Evolutionary conservation across 345 rosid genomes (phyloP).

Genomic region (Clausena lansium): DNA sequence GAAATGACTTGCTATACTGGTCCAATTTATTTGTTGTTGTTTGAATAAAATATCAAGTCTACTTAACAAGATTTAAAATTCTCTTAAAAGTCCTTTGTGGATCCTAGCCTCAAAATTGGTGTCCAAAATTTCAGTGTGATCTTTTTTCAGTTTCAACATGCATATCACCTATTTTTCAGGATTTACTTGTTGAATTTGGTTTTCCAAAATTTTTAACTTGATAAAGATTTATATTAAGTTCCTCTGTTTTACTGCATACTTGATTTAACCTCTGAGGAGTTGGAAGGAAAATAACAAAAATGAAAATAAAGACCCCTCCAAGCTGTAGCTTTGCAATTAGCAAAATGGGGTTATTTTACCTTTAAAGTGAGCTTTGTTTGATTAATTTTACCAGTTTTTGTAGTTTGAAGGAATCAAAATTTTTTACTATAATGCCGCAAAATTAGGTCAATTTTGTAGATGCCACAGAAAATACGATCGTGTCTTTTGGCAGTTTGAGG

Average conservation of each 20-base stretch:
- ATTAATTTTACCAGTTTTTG: neutral
- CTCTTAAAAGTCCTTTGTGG: neutral
- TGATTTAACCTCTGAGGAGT: no score
- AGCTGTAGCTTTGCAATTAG: neutral
- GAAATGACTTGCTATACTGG: no score
- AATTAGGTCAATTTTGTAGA: neutral
- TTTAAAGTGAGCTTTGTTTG: neutral
- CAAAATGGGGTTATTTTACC: neutral
- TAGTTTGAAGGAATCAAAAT: neutral
- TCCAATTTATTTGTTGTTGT: no score
- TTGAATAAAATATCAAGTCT: no score
- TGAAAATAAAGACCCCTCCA: neutral
- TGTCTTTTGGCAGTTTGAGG: neutral
- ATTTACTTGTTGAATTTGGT: neutral
- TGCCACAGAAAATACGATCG: neutral
- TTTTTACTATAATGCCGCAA: neutral
- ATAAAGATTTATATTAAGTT: neutral
- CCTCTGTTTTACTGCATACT: no score
- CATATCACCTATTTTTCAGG: neutral
- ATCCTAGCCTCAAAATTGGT: no score
- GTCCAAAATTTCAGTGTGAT: neutral
- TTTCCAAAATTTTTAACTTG: neutral
- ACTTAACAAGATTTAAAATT: neutral
- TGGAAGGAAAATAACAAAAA: no score
- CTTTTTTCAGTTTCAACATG: neutral